Evolutionary conservation across 2,329 filamentous ascomycete genomes (phyloP), one percentile per base, ranked within the genome.

Genomic region (Amauroascus niger): DNA sequence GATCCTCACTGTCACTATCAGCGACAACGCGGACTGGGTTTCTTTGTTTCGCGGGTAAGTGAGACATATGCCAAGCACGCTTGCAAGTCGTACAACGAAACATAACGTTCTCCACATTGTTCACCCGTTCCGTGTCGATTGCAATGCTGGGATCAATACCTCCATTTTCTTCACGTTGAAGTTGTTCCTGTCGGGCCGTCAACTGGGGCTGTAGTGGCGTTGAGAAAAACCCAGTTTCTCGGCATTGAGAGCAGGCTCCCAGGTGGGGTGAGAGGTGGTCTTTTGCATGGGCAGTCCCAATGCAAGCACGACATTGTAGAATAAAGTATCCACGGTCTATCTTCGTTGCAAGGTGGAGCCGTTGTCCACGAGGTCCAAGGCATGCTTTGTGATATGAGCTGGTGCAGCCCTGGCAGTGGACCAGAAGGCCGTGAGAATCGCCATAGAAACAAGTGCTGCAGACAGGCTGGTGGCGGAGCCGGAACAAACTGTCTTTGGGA

Each of bases 261-360:
- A 88, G 78, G 56, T 82, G 77, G 0, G 93, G 90, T 0, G 84
- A 82, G 16, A 74, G 76, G 0, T 63, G 58, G 59, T 96, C 88
- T 62, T 86, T 90, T 64, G 82, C 82, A 57, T 75, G 73, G 44
- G 82, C 77, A 18, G 78, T 65, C 2, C 84, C 84, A 57, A 97
- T 78, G 66, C 93, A 98, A 54, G 83, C 86, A 59, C 83, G 84
- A 71, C 93, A 98, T 66, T 98, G 93, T 37, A 98, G 73, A 14
- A 98, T 83, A 61, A 95, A 97, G 35, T 84, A 71, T 1, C 84
- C 81, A 0, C 84, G 75, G 1, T 76, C 83, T 50, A 96, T 70
- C 67, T 97, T 98, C 22, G 89, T 97, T 8, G 88, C 88, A 33
- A 93, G 73, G 66, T 97, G 93, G n/a, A 95, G 88, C 56, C 93